A percentile compares a stretch with the other conserved stretches of the same genome.
phyloP scores from a whole-genome alignment of 805 yeast genomes.

The Saccharomyces mikatae region DNA sequence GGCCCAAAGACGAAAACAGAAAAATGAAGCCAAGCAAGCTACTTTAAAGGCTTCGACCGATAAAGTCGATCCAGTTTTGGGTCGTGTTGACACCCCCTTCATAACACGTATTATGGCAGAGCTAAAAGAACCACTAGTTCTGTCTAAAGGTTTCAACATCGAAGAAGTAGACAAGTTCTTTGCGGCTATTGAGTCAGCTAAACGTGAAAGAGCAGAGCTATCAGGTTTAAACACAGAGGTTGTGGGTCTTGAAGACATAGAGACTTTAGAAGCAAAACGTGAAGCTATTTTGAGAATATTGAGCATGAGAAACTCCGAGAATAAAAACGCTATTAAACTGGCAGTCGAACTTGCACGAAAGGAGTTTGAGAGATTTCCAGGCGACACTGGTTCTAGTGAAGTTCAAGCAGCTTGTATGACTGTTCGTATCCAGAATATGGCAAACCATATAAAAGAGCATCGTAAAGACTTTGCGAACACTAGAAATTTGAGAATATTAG shows the following conservation, averaged over 20 bases:
- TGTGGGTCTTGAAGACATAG: conserved; percentile 18
- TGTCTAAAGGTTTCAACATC: conserved; percentile 51
- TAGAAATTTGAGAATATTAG: conserved; percentile 68
- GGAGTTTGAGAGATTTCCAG: conserved; percentile 76
- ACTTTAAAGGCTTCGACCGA: conserved; percentile 24
- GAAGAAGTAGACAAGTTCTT: conserved; percentile 67
- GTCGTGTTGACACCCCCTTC: conserved; percentile 58
- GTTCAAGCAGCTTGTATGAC: conserved; percentile 92
- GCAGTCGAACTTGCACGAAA: conserved; percentile 58
- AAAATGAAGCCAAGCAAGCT: conserved; percentile 30
- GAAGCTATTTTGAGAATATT: conserved; percentile 65
- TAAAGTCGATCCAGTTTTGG: conserved; percentile 78
- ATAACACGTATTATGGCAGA: conserved; percentile 59
- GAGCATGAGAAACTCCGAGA: conserved; percentile 61
- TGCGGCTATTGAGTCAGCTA: conserved; percentile 42
- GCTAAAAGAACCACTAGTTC: conserved; percentile 54
- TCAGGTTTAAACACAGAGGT: conserved; percentile 21
- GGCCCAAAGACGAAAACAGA: conserved; percentile 29
- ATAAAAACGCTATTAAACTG: conserved; percentile 46
- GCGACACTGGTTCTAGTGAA: conserved; percentile 92
- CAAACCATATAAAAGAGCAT: conserved; percentile 60
- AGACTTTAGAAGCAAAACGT: conserved; percentile 50
- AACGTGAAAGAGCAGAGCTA: conserved; percentile 19
- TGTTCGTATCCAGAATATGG: conserved; percentile 66
- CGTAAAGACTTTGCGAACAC: conserved; percentile 68